Percentiles rank a stretch among this genome's conserved stretches.
These are phyloP conservation scores for Orobanche coerulescens DNA, from an alignment of 257 asterid species.

Conservation along the genomic window DNA sequence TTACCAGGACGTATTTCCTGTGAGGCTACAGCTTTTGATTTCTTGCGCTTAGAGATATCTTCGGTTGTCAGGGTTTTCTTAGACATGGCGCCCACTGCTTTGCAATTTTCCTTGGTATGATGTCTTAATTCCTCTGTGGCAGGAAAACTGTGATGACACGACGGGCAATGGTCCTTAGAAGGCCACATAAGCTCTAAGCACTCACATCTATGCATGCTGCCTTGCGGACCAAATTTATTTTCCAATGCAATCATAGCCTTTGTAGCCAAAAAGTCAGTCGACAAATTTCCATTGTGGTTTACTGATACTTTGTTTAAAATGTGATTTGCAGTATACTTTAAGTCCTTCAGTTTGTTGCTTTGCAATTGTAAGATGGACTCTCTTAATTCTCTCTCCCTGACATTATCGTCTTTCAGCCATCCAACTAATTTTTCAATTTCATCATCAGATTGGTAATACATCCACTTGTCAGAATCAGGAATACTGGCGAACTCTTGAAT, in stretches of 20 bases:
- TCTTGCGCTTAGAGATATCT: constrained; percentile 43
- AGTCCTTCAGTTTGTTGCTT: constrained; percentile 36
- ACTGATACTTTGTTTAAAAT: constrained; percentile 26
- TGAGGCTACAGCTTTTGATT: constrained; percentile 24
- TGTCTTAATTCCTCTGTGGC: constrained; percentile 39
- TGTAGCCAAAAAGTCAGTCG: constrained; percentile 39
- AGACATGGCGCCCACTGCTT: constrained; percentile 25
- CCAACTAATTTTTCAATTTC: constrained; percentile 58
- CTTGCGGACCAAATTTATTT: constrained; percentile 37
- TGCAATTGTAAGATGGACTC: constrained; percentile 64
- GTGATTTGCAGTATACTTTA: constrained; percentile 32
- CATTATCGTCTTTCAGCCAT: constrained; percentile 69
- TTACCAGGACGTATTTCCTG: constrained; percentile 31
- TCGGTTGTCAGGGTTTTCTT: constrained; percentile 34
- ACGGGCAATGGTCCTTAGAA: constrained; percentile 54
- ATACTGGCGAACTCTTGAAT: constrained; percentile 37
- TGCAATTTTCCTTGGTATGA: constrained; percentile 57
- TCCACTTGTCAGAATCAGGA: constrained; percentile 60
- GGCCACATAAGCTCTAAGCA: constrained; percentile 82
- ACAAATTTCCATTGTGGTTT: constrained; percentile 19
- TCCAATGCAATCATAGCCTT: constrained; percentile 56
- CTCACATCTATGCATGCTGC: constrained; percentile 57
- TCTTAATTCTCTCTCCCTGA: constrained; percentile 66
- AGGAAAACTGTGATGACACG: constrained; percentile 69
- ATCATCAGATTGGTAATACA: constrained; percentile 50